Evolutionary conservation across 441 rosid genomes (phyloP).

Genomic region (Adansonia madagascariensis): DNA sequence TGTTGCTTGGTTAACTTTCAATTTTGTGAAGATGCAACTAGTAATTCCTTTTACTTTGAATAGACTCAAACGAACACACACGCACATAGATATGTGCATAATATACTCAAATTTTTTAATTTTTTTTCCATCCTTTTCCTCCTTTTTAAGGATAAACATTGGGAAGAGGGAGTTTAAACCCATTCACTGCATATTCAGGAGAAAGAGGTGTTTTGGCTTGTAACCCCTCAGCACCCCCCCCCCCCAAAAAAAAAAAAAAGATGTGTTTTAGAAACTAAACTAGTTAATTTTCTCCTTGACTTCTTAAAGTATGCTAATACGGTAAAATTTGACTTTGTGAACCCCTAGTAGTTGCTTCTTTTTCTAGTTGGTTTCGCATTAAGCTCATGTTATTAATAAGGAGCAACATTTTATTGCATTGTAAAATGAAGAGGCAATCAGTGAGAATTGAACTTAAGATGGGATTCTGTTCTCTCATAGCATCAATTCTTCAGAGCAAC

Average conservation of each 20-base stretch:
- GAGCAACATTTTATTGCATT: neutral
- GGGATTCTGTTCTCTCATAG: neutral
- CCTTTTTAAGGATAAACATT: conserved; percentile 7
- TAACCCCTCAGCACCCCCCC: neutral
- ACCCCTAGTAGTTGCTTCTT: neutral
- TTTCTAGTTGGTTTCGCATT: neutral
- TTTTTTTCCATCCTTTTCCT: neutral
- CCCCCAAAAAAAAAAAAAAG: neutral
- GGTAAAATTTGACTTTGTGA: conserved; percentile 3
- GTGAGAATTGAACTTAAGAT: conserved; percentile 18
- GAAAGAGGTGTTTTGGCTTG: conserved; percentile 4
- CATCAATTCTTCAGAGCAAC: neutral
- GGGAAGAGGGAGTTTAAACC: conserved; percentile 5
- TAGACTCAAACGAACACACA: neutral
- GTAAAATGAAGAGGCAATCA: neutral
- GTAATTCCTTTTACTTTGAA: neutral
- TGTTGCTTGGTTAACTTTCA: conserved; percentile 15
- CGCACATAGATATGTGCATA: neutral
- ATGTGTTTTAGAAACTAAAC: neutral
- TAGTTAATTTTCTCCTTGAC: conserved; percentile 8
- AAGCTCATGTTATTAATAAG: neutral
- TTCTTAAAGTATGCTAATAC: neutral
- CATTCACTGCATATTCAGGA: neutral
- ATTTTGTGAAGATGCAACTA: neutral
- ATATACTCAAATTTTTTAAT: neutral